Conservation (phyloP, 257 asterid genomes). For the Solanum raphanifolium region DNA sequence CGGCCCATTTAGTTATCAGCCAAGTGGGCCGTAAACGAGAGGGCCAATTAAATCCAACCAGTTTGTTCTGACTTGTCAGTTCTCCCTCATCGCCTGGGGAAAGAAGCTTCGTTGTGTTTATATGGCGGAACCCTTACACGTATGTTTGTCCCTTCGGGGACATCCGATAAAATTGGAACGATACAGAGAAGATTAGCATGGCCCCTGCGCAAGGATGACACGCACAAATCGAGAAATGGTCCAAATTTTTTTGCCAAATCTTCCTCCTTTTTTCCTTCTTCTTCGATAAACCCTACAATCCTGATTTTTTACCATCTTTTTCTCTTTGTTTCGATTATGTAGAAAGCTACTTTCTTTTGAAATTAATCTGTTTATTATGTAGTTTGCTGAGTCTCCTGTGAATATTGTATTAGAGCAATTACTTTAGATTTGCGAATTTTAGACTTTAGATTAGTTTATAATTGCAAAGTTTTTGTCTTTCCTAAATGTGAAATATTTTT, state of each 20-base stretch:
- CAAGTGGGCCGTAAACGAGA: neutral
- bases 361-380: no score
- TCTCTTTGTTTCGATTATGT: neutral
- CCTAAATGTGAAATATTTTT: no score
- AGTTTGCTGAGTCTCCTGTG: no score
- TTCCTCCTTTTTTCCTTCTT: neutral
- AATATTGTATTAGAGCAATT: no score
- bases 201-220: constrained; percentile 17
- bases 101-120: no score
- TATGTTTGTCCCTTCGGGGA: neutral
- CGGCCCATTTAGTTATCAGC: neutral
- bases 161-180: constrained; percentile 17
- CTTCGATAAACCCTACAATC: neutral
- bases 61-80: neutral
- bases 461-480: neutral
- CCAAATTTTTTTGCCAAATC: neutral
- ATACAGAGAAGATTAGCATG: constrained; percentile 20
- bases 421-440: no score
- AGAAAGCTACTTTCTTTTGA: no score
- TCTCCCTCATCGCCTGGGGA: neutral
- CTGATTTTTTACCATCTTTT: no score
- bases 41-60: neutral
- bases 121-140: fast-evolving
- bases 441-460: no score
- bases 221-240: constrained; percentile 23